A percentile compares a stretch with the other conserved stretches of the same genome.
Conservation (phyloP, 352 stramenopile genomes). For the Phytophthora rubi region DNA sequence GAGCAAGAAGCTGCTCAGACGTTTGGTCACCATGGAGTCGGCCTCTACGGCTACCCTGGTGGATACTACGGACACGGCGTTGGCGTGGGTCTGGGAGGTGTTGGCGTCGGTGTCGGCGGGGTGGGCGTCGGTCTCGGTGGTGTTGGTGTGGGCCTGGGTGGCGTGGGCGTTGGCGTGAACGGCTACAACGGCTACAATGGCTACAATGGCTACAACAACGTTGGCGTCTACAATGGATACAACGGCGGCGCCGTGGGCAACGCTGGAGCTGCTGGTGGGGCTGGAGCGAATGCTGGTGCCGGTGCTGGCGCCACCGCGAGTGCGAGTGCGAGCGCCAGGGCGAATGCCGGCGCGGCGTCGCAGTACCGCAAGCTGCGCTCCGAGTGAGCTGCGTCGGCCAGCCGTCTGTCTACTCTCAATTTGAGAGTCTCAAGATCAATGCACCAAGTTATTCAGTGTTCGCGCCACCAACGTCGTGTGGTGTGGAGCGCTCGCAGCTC, state of each 20-base stretch:
- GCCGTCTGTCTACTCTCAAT: too few relatives aligned
- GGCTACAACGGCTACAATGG: background rate
- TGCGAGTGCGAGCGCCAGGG: background rate
- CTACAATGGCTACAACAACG: background rate
- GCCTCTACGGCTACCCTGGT: background rate
- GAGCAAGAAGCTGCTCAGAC: background rate
- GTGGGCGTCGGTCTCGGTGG: background rate
- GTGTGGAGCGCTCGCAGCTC: too few relatives aligned
- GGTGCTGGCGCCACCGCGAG: background rate
- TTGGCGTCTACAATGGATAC: background rate
- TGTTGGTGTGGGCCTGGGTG: background rate
- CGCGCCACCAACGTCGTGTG: background rate
- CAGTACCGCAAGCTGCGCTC: slow-evolving; percentile 1
- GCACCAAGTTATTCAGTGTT: background rate
- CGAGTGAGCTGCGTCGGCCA: background rate
- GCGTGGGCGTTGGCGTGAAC: background rate
- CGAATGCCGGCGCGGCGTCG: background rate
- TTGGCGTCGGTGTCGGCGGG: background rate
- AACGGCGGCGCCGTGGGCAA: background rate
- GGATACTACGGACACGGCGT: background rate
- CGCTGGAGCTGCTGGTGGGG: background rate
- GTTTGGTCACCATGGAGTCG: background rate
- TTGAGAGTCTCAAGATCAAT: background rate
- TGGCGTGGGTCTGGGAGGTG: background rate
- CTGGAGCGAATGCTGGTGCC: background rate